phyloP scores from a whole-genome alignment of 306 rosid species.

The Ormosia emarginata region DNA sequence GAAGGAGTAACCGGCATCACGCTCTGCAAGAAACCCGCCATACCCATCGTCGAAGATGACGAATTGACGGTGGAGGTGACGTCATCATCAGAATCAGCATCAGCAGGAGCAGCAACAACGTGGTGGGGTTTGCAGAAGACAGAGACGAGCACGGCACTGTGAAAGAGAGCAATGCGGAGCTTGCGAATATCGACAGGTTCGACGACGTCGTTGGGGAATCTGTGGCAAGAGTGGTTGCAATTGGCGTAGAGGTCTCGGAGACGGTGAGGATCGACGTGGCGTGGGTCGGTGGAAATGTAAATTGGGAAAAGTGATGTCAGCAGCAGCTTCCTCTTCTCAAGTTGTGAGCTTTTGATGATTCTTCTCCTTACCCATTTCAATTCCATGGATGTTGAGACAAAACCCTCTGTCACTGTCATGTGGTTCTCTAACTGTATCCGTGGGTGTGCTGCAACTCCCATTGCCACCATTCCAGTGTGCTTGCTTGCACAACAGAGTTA shows the following conservation, averaged over 20 bases:
- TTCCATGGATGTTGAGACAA: slow-evolving; percentile 37
- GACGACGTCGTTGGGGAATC: slow-evolving; percentile 35
- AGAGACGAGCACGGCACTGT: slow-evolving; percentile 63
- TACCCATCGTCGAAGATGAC: slow-evolving; percentile 1
- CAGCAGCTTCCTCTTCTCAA: not conserved
- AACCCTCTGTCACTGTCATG: not conserved
- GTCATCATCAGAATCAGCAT: not conserved
- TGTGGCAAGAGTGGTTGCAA: slow-evolving; percentile 54
- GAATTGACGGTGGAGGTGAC: not conserved
- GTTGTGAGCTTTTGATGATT: slow-evolving; percentile 6
- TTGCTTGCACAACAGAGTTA: not conserved
- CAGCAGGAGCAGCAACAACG: not conserved
- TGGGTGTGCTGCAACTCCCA: not conserved
- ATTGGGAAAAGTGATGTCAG: slow-evolving; percentile 38
- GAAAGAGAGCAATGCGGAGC: slow-evolving; percentile 67
- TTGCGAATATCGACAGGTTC: slow-evolving; percentile 49
- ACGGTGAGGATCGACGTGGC: slow-evolving; percentile 46
- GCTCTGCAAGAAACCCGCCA: slow-evolving; percentile 40
- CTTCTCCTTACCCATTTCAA: slow-evolving; percentile 40
- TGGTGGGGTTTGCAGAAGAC: slow-evolving; percentile 60
- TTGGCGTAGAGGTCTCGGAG: slow-evolving; percentile 49
- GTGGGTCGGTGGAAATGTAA: slow-evolving; percentile 55
- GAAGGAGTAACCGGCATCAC: slow-evolving; percentile 51
- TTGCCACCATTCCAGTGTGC: slow-evolving; percentile 20
- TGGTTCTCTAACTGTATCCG: slow-evolving; percentile 16